These are phyloP conservation scores for Aspergillus olivimuriae DNA, from an alignment of 495 filamentous ascomycete genomes.

Conservation along the genomic window DNA sequence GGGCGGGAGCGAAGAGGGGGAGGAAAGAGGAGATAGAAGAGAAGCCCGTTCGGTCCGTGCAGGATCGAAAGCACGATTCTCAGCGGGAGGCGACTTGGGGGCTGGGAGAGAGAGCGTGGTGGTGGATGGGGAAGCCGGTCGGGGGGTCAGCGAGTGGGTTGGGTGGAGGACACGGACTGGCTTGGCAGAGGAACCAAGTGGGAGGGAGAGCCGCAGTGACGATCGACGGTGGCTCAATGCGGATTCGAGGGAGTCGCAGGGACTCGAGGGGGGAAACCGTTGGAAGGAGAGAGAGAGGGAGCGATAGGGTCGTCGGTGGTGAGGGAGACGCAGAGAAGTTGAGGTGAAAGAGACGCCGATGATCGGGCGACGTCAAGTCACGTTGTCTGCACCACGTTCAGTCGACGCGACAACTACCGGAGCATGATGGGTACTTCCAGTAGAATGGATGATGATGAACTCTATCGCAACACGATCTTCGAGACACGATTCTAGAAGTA, in stretches of 20 bases:
- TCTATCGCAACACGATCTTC: too few species aligned
- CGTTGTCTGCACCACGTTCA: conserved; percentile 25
- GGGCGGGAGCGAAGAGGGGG: neutral
- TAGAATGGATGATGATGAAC: too few species aligned
- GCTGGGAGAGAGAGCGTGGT: neutral
- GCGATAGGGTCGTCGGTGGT: neutral
- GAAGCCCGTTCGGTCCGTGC: conserved; percentile 1
- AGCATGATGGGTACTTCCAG: too few species aligned
- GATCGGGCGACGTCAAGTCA: too few species aligned
- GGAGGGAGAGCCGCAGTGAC: too few species aligned
- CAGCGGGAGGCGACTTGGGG: neutral
- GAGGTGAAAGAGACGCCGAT: too few species aligned
- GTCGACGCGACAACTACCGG: too few species aligned
- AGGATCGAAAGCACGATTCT: neutral
- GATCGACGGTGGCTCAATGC: too few species aligned
- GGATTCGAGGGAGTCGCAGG: too few species aligned
- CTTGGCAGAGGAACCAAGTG: neutral
- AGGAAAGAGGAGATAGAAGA: conserved; percentile 5
- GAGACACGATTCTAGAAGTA: too few species aligned
- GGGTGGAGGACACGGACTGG: neutral
- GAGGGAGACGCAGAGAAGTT: neutral
- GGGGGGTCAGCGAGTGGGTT: neutral
- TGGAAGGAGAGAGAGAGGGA: too few species aligned
- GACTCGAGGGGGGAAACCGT: too few species aligned
- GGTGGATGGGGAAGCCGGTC: neutral